Evolutionary conservation across 2,329 filamentous ascomycete species (phyloP).

Genomic region (Phaeoacremonium minimum): DNA sequence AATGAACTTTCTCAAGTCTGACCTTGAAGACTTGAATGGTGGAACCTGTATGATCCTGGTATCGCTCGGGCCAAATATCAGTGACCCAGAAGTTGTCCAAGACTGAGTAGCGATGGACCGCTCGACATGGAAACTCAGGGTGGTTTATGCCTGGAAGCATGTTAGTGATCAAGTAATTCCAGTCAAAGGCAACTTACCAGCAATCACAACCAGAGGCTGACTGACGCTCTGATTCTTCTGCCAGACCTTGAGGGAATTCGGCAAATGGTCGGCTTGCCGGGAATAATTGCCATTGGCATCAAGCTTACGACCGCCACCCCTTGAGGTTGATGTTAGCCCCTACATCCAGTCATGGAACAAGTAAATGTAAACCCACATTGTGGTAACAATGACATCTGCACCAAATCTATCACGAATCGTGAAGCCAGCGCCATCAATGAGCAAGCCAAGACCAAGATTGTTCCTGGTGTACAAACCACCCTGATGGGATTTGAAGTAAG

Average conservation of each 20-base stretch:
- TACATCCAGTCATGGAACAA: not conserved
- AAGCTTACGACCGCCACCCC: slow-evolving; percentile 48
- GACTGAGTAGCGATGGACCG: slow-evolving; percentile 59
- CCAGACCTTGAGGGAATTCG: slow-evolving; percentile 27
- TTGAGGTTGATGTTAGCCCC: slow-evolving; percentile 13
- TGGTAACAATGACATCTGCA: slow-evolving; percentile 58
- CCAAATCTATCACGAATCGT: slow-evolving; percentile 54
- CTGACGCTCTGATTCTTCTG: slow-evolving; percentile 37
- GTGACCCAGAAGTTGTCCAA: slow-evolving; percentile 67
- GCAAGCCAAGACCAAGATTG: slow-evolving; percentile 47
- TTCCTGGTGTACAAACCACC: slow-evolving; percentile 50
- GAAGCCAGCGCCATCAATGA: slow-evolving; percentile 53
- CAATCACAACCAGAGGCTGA: slow-evolving; percentile 50
- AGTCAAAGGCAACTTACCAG: slow-evolving; percentile 37
- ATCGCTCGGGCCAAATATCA: slow-evolving; percentile 62
- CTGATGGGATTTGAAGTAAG: slow-evolving; percentile 59
- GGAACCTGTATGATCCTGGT: slow-evolving; percentile 25
- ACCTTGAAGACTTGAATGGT: slow-evolving; percentile 44
- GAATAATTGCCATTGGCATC: slow-evolving; percentile 26
- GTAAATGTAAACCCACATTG: slow-evolving; percentile 41
- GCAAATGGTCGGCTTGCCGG: slow-evolving; percentile 38
- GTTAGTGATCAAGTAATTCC: no score
- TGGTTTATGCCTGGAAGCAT: slow-evolving; percentile 16
- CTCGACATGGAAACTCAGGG: slow-evolving; percentile 32
- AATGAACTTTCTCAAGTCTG: slow-evolving; percentile 61